These are phyloP conservation scores for Tetracladium marchalianum DNA, from an alignment of 495 filamentous ascomycete genomes.

Conservation along the genomic window DNA sequence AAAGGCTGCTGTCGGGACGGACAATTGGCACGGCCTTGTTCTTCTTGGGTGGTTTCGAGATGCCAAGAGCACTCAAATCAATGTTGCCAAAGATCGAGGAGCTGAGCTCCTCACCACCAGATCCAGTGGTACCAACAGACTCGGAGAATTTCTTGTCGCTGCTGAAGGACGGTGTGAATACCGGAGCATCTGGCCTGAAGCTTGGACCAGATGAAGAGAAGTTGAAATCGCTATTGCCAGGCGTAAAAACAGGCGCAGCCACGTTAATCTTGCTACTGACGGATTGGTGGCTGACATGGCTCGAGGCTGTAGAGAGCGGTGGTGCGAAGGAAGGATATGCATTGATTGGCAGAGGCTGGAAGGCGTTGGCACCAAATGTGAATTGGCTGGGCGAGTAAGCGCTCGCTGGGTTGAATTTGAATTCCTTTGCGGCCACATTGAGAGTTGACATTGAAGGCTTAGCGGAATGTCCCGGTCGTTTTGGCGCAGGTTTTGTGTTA, in stretches of 20 bases:
- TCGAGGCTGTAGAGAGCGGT: conserved; percentile 12
- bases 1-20: conserved; percentile 44
- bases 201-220: conserved; percentile 58
- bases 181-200: conserved; percentile 74
- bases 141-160: conserved; percentile 23
- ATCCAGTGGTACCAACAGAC: conserved; percentile 26
- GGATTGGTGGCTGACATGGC: conserved; percentile 16
- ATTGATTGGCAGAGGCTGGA: conserved; percentile 33
- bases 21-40: conserved; percentile 80
- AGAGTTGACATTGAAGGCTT: conserved; percentile 65
- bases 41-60: conserved; percentile 51
- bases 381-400: conserved; percentile 50
- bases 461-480: conserved; percentile 37
- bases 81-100: conserved; percentile 65
- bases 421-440: conserved; percentile 82
- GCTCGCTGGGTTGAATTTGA: conserved; percentile 65
- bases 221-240: conserved; percentile 58
- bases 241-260: conserved; percentile 60
- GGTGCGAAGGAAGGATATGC: conserved; percentile 13
- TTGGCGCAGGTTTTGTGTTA: background rate
- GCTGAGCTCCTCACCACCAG: conserved; percentile 21
- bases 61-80: conserved; percentile 45
- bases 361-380: conserved; percentile 42
- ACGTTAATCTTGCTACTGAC: conserved; percentile 48
- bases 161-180: conserved; percentile 57